Percentiles rank a stretch among this genome's conserved stretches.
phyloP scores from a whole-genome alignment of 2,329 filamentous ascomycete species.

The Clarireedia monteithiana region DNA sequence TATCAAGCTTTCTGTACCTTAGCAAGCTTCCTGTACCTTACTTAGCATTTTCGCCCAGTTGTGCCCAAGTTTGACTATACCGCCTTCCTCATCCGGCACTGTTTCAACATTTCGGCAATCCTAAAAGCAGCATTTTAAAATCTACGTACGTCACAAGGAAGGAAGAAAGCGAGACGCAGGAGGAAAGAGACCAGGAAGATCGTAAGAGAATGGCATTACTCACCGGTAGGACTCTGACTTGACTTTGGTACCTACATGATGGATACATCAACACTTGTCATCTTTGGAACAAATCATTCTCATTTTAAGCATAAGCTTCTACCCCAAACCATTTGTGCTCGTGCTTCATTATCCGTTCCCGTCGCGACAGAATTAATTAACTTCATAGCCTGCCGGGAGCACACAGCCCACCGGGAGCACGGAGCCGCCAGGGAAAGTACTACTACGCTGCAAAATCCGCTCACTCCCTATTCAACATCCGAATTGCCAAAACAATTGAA shows the following conservation, averaged over 20 bases:
- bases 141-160: too few relatives aligned
- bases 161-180: too few relatives aligned
- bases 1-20: too few relatives aligned
- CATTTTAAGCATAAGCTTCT: not conserved
- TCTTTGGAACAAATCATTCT: not conserved
- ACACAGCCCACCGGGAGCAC: not conserved
- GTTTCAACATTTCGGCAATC: too few relatives aligned
- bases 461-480: not conserved
- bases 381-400: not conserved
- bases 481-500: not conserved
- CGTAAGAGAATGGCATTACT: too few relatives aligned
- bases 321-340: not conserved
- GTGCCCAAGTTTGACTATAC: too few relatives aligned
- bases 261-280: not conserved
- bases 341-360: constrained; percentile 3
- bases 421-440: not conserved
- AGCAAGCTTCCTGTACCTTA: too few relatives aligned
- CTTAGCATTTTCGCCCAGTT: too few relatives aligned
- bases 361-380: not conserved
- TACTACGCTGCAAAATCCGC: not conserved
- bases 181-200: too few relatives aligned
- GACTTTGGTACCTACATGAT: not conserved
- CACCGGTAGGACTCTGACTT: not conserved
- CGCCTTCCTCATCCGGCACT: too few relatives aligned
- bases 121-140: too few relatives aligned